A percentile compares a stretch with the other conserved stretches of the same genome.
These are phyloP conservation scores for Suillus lakei DNA, from an alignment of 768 basidiomycete genomes.

Conservation along the genomic window DNA sequence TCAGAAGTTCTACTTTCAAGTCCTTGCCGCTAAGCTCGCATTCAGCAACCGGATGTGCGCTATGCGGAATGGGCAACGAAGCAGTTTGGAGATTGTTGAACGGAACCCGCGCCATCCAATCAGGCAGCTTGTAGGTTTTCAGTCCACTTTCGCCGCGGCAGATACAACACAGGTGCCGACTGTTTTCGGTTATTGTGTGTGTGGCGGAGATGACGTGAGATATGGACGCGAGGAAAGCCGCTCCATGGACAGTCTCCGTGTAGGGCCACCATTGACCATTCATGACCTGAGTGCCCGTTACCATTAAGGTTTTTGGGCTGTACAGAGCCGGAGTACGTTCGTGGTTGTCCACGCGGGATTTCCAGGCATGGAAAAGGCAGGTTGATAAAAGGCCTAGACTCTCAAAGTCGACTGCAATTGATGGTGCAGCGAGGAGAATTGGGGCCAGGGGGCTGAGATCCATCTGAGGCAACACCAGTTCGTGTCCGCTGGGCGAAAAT, in stretches of 20 bases:
- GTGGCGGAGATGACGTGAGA: neutral
- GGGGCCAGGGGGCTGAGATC: neutral
- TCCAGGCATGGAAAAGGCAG: neutral
- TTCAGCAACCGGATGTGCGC: neutral
- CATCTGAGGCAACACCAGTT: neutral
- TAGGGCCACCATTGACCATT: neutral
- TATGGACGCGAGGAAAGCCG: neutral
- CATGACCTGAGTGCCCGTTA: neutral
- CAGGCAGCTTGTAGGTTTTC: neutral
- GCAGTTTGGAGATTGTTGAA: neutral
- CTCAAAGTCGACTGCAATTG: neutral
- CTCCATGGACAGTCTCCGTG: neutral
- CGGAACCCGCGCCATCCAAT: neutral
- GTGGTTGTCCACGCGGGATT: neutral
- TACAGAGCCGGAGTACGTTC: neutral
- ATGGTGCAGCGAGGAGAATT: neutral
- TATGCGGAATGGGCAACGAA: slow-evolving; percentile 1
- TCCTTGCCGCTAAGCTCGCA: neutral
- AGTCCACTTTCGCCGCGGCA: neutral
- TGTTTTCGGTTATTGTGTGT: neutral
- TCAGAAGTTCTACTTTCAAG: neutral
- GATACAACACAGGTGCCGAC: neutral
- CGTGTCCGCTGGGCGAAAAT: neutral
- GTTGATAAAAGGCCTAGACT: neutral
- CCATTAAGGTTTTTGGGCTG: neutral